Conservation (phyloP, 2,329 filamentous ascomycete genomes). For the Fusarium sp. region DNA sequence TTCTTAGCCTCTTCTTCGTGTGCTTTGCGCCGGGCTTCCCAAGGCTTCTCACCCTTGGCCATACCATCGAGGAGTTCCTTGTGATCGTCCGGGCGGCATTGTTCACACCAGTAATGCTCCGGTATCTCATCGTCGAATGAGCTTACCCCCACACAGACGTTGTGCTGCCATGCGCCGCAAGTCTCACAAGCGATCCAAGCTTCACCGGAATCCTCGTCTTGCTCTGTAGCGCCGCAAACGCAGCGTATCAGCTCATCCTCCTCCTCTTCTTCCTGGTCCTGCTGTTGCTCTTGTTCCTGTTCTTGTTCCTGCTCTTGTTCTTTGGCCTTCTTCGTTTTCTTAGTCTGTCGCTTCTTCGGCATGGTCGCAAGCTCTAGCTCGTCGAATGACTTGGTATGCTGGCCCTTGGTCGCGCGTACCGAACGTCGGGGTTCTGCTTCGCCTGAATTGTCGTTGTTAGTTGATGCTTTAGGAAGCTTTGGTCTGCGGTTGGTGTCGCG, state of each 20-base stretch:
- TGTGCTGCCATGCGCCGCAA: conserved; percentile 96
- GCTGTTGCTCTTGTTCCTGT: conserved; percentile 60
- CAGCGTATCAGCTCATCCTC: conserved; percentile 86
- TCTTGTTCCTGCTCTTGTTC: conserved; percentile 56
- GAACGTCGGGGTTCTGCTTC: conserved; percentile 88
- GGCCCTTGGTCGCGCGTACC: conserved; percentile 95
- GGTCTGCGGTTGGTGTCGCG: conserved; percentile 22
- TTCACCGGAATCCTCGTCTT: conserved; percentile 86
- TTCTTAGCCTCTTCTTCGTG: conserved; percentile 73
- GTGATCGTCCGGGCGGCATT: conserved; percentile 87
- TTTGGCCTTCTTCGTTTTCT: conserved; percentile 71
- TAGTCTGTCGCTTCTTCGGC: conserved; percentile 66
- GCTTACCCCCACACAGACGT: conserved; percentile 90
- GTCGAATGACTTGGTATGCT: conserved; percentile 90
- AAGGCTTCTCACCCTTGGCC: conserved; percentile 83
- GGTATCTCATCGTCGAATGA: conserved; percentile 82
- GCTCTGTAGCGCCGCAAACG: conserved; percentile 88
- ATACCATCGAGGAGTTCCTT: conserved; percentile 83
- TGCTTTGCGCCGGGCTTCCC: conserved; percentile 77
- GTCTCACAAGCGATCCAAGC: conserved; percentile 97
- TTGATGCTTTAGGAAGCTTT: conserved; percentile 26
- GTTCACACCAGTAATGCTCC: conserved; percentile 91
- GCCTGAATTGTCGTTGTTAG: conserved; percentile 50
- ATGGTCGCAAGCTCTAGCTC: conserved; percentile 71
- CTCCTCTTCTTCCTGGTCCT: conserved; percentile 63